Conservation (phyloP, 768 basidiomycete genomes). For the Heimioporus sp. region DNA sequence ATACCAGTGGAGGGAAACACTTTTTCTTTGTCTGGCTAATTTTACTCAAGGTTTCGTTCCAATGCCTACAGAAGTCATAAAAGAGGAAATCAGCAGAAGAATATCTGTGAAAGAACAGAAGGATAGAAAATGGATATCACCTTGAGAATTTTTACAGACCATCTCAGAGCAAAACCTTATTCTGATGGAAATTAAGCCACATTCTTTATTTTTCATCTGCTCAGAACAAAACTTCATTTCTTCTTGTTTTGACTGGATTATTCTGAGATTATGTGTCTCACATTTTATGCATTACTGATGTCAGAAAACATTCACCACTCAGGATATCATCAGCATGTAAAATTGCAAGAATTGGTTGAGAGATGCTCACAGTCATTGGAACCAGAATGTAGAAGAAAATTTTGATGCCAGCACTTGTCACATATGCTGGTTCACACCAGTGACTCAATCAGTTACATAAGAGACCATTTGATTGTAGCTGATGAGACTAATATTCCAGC, state of each 20-base stretch:
- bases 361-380: too few relatives aligned
- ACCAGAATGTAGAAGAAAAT: too few relatives aligned
- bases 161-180: neutral
- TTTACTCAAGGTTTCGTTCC: neutral
- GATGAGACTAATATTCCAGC: neutral
- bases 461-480: neutral
- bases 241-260: slow-evolving; percentile 1
- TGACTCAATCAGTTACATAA: neutral
- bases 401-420: too few relatives aligned
- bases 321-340: neutral
- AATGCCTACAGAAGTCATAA: neutral
- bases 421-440: neutral
- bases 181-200: neutral
- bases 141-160: neutral
- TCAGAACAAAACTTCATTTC: neutral
- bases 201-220: slow-evolving; percentile 8
- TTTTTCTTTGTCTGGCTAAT: neutral
- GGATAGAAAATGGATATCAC: neutral
- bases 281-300: neutral
- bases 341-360: neutral
- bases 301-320: neutral
- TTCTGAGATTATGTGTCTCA: neutral
- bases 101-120: neutral
- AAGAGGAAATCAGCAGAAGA: neutral
- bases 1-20: slow-evolving; percentile 6